Conservation (phyloP, 257 asterid species). For the Capsicum rhomboideum region DNA sequence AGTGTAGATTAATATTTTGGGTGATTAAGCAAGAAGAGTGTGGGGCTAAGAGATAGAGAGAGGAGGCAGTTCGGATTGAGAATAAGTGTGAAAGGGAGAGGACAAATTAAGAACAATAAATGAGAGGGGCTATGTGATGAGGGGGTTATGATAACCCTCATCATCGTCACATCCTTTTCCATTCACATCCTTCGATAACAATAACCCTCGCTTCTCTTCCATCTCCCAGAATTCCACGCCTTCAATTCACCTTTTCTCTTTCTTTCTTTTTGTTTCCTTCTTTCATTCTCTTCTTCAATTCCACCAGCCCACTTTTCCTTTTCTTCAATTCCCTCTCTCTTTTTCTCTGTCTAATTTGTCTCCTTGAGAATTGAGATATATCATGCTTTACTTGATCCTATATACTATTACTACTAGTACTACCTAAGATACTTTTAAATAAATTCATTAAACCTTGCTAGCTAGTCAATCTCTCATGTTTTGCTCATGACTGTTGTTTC, state of each 20-base stretch:
- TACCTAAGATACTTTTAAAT: neutral
- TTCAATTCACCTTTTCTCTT: neutral
- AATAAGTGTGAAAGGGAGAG: constrained; percentile 85
- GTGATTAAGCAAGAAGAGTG: neutral
- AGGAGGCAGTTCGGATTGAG: constrained; percentile 86
- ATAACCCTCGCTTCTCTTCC: neutral
- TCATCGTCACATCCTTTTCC: constrained; percentile 92
- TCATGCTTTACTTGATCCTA: neutral
- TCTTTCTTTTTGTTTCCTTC: neutral
- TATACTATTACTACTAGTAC: neutral
- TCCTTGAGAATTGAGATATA: neutral
- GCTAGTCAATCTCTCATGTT: constrained; percentile 36
- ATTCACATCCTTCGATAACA: constrained; percentile 46
- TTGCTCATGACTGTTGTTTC: constrained; percentile 26
- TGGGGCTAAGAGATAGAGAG: neutral
- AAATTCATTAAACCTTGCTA: neutral
- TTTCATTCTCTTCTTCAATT: neutral
- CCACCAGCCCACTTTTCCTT: neutral
- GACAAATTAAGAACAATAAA: constrained; percentile 59
- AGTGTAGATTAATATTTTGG: neutral
- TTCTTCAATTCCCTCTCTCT: neutral
- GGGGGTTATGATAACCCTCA: constrained; percentile 90
- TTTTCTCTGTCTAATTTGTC: constrained; percentile 4
- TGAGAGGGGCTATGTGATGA: constrained; percentile 57
- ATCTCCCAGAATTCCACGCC: constrained; percentile 58